Evolutionary conservation across 352 stramenopile genomes (phyloP), one percentile per base, ranked within the genome.

Genomic region (Pythium monospermum): DNA sequence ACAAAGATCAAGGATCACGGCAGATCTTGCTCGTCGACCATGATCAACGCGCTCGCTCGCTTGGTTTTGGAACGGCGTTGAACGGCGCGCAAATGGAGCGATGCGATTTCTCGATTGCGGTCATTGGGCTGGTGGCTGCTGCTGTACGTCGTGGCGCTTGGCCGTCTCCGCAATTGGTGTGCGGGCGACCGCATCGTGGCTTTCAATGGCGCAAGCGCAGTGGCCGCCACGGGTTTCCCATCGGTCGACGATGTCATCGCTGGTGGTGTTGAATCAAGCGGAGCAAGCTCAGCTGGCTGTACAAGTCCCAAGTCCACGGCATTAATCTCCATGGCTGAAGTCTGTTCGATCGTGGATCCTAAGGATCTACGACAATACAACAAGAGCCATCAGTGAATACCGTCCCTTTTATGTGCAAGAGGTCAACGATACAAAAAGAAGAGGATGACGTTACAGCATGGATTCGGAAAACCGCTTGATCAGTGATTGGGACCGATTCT

Each of bases 41-140:
- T 48, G 23, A 62, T 35, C 10, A 61, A 64, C 33, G 64, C 64
- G 13, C 53, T 53, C 26, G 55, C 53, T 4, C 68, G 68, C 19
- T 68, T 65, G 6, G 61, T 49, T 45, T 71, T 76, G 22, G 74
- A 73, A 6, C 77, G 66, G 27, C 73, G 70, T 37, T 86, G 73
- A 23, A 88, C 66, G 22, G 73, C 73, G 18, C 70, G 67, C 18
- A 81, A 35, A 38, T 88, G 74, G 13, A 88, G 60, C 8, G 67
- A 35, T 2, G 77, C 75, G 18, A 88, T 88, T 37, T 84, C 77
- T 53, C 72, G 68, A 65, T 88, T 84, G 8, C 77, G 75, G 43
- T 87, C 77, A n/a, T 35, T 35, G 30, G 13, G 8, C 8, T 13
- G 7, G 7, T 35, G 13, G 30, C 30, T 13, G 30, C 30, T 8